phyloP scores from a whole-genome alignment of 78 protist genomes.

The Speleostelium caveatum region DNA sequence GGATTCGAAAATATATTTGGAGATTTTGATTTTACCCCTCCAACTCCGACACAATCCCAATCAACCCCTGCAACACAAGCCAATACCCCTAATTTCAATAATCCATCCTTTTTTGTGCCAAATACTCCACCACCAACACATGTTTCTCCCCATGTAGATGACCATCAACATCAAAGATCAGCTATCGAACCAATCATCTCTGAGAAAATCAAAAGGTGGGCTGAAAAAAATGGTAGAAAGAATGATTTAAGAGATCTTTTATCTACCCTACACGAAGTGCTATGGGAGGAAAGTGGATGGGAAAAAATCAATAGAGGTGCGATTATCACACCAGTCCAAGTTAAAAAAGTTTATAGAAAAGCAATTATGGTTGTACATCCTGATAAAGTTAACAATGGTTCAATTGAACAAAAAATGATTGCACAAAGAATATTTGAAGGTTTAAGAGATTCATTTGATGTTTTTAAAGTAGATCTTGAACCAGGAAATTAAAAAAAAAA shows the following conservation, averaged over 20 bases:
- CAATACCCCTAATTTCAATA: neutral
- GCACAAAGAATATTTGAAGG: constrained; percentile 75
- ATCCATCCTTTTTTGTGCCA: neutral
- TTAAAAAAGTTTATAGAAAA: constrained; percentile 66
- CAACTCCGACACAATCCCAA: too few species aligned
- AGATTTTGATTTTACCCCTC: constrained; percentile 70
- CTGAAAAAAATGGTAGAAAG: constrained; percentile 49
- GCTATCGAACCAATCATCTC: constrained; percentile 46
- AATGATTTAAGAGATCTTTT: constrained; percentile 68
- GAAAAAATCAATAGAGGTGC: constrained; percentile 33
- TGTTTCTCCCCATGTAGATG: constrained; percentile 58
- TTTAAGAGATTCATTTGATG: constrained; percentile 54
- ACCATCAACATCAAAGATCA: constrained; percentile 17
- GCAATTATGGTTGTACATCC: constrained; percentile 84
- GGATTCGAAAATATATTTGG: constrained; percentile 76
- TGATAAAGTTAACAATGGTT: constrained; percentile 77
- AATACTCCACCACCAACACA: neutral
- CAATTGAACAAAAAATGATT: constrained; percentile 70
- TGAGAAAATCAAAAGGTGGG: constrained; percentile 38
- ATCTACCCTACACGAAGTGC: constrained; percentile 74
- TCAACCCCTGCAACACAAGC: neutral
- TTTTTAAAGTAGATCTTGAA: constrained; percentile 59
- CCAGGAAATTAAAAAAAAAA: too few species aligned
- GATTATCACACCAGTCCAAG: constrained; percentile 58
- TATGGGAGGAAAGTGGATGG: constrained; percentile 86